Evolutionary conservation across 2,329 filamentous ascomycete genomes (phyloP).

Genomic region (Ascochyta koolunga): DNA sequence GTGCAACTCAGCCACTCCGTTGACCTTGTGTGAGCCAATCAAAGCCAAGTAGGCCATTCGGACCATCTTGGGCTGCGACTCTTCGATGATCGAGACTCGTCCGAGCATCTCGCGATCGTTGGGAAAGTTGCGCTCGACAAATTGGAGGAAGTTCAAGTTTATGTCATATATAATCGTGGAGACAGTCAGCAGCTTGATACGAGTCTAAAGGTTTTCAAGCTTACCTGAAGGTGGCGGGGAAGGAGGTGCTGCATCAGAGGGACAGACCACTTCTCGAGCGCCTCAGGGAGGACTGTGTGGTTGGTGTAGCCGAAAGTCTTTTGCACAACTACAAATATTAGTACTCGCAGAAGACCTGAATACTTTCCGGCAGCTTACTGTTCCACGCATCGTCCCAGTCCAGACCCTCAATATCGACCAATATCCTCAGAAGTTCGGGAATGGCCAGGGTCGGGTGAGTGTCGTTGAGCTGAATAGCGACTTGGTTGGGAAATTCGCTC

Average conservation of each 20-base stretch:
- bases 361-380: constrained; percentile 58
- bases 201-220: neutral
- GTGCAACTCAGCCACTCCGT: constrained; percentile 95
- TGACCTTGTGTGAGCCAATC: constrained; percentile 98
- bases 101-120: constrained; percentile 83
- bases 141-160: constrained; percentile 91
- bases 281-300: constrained; percentile 96
- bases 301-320: constrained; percentile 93
- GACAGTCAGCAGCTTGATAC: constrained; percentile 8
- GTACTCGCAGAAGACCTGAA: neutral
- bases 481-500: constrained; percentile 90
- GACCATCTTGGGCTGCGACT: constrained; percentile 96
- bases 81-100: constrained; percentile 96
- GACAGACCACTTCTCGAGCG: constrained; percentile 98
- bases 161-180: constrained; percentile 90
- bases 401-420: constrained; percentile 86
- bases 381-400: constrained; percentile 92
- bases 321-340: constrained; percentile 51
- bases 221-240: constrained; percentile 80
- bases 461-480: constrained; percentile 97
- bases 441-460: constrained; percentile 96
- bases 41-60: constrained; percentile 96
- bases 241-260: constrained; percentile 89
- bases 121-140: constrained; percentile 88
- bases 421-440: constrained; percentile 91